Percentiles rank a stretch among this genome's conserved stretches.
Conservation (phyloP, 2,329 filamentous ascomycete genomes). For the Exserohilum rostratum region DNA sequence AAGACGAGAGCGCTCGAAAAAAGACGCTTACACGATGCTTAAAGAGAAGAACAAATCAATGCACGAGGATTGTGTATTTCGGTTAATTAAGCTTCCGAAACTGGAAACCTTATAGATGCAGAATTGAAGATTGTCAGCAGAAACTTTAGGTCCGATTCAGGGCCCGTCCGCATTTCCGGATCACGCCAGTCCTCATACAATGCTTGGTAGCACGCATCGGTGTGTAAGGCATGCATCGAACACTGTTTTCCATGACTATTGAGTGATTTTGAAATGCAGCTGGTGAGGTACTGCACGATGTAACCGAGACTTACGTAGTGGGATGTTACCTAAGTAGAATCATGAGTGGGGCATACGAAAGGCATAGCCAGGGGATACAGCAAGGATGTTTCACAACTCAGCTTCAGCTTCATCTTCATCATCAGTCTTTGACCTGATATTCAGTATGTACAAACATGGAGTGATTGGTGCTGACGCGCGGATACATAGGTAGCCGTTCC, state of each 20-base stretch:
- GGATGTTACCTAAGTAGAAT: too few relatives aligned
- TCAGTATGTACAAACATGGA: too few relatives aligned
- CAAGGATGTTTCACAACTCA: too few relatives aligned
- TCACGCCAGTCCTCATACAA: background rate
- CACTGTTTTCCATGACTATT: background rate
- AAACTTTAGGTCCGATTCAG: slow-evolving; percentile 8
- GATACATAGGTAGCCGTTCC: too few relatives aligned
- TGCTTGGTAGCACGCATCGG: background rate
- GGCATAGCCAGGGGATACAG: too few relatives aligned
- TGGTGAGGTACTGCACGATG: background rate
- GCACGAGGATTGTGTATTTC: too few relatives aligned
- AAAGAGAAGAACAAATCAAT: background rate
- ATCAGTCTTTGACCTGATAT: too few relatives aligned
- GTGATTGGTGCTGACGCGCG: too few relatives aligned
- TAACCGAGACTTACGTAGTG: too few relatives aligned
- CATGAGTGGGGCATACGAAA: slow-evolving; percentile 2
- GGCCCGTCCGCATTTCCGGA: background rate
- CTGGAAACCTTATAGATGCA: background rate
- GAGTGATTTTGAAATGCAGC: background rate
- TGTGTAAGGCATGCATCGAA: background rate
- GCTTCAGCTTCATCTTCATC: too few relatives aligned
- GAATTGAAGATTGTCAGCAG: slow-evolving; percentile 22
- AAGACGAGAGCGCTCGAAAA: background rate
- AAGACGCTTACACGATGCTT: background rate
- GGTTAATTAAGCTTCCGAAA: too few relatives aligned